Base-by-base conservation (phyloP, 1,284 basidiomycete species). In the Ganoderma multipileum region DNA sequence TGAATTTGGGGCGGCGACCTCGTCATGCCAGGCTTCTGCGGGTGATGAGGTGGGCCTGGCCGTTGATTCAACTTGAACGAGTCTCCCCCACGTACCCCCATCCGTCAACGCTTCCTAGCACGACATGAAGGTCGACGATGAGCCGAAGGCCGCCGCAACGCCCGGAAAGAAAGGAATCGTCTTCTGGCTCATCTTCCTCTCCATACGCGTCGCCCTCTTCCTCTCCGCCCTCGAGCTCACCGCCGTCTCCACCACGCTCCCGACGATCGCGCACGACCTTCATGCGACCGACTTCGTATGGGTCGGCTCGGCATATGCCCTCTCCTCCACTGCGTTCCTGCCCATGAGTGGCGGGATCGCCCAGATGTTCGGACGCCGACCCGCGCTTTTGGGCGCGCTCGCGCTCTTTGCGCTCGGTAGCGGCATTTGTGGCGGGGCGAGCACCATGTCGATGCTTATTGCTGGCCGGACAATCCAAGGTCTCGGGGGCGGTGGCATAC, bases 401-500 rank as follows among this genome's bases (percentile, higher is more conserved):
- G 41, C 42, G 1, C 55, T 69, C 33, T 71, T 73, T 30, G 65
- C 68, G 8, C n/a, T 69, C 4, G 72, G 72, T 11, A 61, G 65
- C 33, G 70, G 67, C 12, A 52, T 87, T 2, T 81, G 80, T 54
- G 84, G 83, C 11, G 78, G 81, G 0, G 80, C 85, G 0, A 78
- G 80, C 61, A 79, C 71, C 59, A 83, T 84, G 79, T 78, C 75
- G 26, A 81, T 81, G 80, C 75, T 86, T 54, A 82, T 84, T 66
- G 81, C 78, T 33, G 81, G 78, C 2, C 75, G 84, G n/a, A 67
- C 80, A 2, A 73, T 87, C 11, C 85, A 86, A 68, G 85, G 86
- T 18, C 73, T 86, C 50, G 86, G 86, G 9, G 83, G 83, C 5
- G 86, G 86, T 5, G 83, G 82, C 3, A 84, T 86, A 61, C 73